These are phyloP conservation scores for Epichloe elymi DNA, from an alignment of 2,329 filamentous ascomycete species.

Conservation along the genomic window DNA sequence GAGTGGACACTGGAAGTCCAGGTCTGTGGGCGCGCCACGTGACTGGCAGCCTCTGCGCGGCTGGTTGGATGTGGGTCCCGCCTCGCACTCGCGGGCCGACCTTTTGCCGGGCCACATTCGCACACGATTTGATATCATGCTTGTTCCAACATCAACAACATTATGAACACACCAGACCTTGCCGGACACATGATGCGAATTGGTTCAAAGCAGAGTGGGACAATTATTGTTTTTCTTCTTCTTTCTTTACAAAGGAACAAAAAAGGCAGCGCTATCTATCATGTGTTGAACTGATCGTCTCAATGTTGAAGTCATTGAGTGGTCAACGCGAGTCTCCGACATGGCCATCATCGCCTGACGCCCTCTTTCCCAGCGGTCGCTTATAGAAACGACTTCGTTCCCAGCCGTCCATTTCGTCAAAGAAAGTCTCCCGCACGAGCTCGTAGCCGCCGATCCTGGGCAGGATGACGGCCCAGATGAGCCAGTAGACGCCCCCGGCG, in stretches of 20 bases:
- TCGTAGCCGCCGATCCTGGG: slow-evolving; percentile 41
- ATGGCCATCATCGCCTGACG: background rate
- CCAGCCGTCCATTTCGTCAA: slow-evolving; percentile 50
- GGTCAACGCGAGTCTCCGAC: background rate
- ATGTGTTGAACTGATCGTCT: slow-evolving; percentile 2
- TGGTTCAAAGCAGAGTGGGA: too few relatives aligned
- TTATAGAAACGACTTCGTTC: slow-evolving; percentile 41
- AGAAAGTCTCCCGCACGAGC: slow-evolving; percentile 38
- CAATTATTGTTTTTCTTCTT: too few relatives aligned
- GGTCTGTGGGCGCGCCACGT: too few relatives aligned
- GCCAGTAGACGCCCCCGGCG: slow-evolving; percentile 41
- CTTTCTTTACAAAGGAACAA: background rate
- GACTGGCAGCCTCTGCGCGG: too few relatives aligned
- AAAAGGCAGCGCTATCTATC: background rate
- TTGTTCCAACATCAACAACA: too few relatives aligned
- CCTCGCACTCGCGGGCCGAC: too few relatives aligned
- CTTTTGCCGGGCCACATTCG: too few relatives aligned
- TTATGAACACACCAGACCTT: too few relatives aligned
- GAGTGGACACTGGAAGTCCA: too few relatives aligned
- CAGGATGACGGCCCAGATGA: slow-evolving; percentile 39
- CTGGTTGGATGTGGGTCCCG: too few relatives aligned
- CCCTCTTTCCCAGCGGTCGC: slow-evolving; percentile 18
- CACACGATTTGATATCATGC: too few relatives aligned
- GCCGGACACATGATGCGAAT: too few relatives aligned
- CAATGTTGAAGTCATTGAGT: slow-evolving; percentile 1